Evolutionary conservation across 306 rosid species (phyloP).

Genomic region (Carpinus viminea): DNA sequence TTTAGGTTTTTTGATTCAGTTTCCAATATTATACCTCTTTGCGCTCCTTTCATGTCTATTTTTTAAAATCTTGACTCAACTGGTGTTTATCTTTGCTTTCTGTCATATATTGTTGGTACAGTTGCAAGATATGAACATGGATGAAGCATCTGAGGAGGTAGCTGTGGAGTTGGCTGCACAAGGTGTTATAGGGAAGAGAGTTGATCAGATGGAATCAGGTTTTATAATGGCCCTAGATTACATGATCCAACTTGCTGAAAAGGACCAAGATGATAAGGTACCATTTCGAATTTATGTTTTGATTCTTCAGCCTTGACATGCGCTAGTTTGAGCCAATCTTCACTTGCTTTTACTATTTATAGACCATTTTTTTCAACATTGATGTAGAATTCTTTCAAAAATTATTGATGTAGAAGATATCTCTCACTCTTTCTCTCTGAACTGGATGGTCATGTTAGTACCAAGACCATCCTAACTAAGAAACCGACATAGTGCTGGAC

Average conservation of each 20-base stretch:
- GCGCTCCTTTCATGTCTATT: background rate
- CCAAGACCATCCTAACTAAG: background rate
- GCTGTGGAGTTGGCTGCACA: conserved; percentile 98
- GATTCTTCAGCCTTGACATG: background rate
- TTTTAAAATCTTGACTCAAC: background rate
- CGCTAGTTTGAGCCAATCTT: conserved; percentile 7
- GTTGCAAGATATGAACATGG: conserved; percentile 87
- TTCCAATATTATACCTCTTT: background rate
- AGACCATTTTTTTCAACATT: background rate
- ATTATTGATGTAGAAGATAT: background rate
- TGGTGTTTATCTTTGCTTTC: conserved; percentile 1
- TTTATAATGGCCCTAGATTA: conserved; percentile 92
- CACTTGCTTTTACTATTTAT: background rate
- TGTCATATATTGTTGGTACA: conserved; percentile 27
- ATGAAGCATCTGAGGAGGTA: conserved; percentile 87
- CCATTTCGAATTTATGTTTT: conserved; percentile 14
- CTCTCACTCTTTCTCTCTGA: background rate
- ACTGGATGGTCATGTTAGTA: background rate
- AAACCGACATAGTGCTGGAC: background rate
- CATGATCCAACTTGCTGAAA: conserved; percentile 85
- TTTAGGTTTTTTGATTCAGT: background rate
- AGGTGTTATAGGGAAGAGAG: conserved; percentile 94
- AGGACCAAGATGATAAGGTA: conserved; percentile 87
- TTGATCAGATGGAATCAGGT: conserved; percentile 90
- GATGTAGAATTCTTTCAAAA: background rate